phyloP scores from a whole-genome alignment of 306 rosid species.

The Prunus armeniaca region DNA sequence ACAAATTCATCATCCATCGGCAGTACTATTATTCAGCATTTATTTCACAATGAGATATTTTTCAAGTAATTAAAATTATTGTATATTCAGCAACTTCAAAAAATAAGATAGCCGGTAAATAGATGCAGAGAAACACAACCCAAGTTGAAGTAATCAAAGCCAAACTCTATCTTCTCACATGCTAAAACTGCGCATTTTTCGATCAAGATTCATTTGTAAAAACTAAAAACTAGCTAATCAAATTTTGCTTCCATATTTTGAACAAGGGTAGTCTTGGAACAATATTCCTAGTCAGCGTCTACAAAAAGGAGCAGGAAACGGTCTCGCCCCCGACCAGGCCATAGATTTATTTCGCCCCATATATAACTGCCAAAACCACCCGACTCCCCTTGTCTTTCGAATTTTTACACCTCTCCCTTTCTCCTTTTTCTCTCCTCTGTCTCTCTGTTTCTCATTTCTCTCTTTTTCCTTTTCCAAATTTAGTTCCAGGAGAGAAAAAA shows the following conservation, averaged over 20 bases:
- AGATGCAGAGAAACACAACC: constrained; percentile 16
- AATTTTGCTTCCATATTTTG: too few species aligned
- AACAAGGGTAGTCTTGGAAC: constrained; percentile 23
- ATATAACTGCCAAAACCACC: constrained; percentile 29
- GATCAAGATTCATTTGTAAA: constrained; percentile 18
- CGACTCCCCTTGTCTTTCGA: constrained; percentile 1
- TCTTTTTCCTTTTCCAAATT: background rate
- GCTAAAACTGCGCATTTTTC: constrained; percentile 17
- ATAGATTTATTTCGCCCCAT: constrained; percentile 17
- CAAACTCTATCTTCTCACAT: constrained; percentile 19
- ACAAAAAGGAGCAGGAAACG: constrained; percentile 34
- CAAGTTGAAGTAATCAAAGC: constrained; percentile 16
- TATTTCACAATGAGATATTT: background rate
- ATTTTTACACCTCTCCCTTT: background rate
- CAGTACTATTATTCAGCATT: background rate
- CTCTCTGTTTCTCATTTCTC: background rate
- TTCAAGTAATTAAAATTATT: background rate
- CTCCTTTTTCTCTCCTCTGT: background rate
- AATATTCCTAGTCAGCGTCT: constrained; percentile 19
- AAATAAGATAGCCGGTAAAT: constrained; percentile 19
- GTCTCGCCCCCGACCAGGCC: constrained; percentile 30
- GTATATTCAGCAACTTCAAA: constrained; percentile 13
- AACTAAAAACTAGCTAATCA: background rate
- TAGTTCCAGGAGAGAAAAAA: background rate
- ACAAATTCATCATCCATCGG: background rate